Percentiles rank a stretch among this genome's conserved stretches.
Evolutionary conservation across 208 protist genomes (phyloP).

Genomic region (Leptomonas seymouri): DNA sequence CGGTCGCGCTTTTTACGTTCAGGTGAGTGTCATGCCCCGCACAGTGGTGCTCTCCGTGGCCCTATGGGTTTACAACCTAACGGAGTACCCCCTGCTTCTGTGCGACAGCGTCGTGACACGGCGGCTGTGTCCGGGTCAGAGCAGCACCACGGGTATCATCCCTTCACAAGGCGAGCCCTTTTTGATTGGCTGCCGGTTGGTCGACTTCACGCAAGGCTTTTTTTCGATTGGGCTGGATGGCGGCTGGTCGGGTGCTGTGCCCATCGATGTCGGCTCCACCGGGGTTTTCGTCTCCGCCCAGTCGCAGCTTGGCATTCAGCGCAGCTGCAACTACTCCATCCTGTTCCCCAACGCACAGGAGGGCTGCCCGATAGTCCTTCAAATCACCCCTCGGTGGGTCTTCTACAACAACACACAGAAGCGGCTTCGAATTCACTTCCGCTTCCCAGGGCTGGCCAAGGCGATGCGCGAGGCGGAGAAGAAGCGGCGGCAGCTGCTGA

Average conservation of each 20-base stretch:
- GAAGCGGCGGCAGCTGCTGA: conserved; percentile 26
- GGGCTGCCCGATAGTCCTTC: conserved; percentile 61
- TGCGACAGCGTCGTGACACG: conserved; percentile 52
- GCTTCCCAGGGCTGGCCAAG: conserved; percentile 40
- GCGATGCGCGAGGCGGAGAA: conserved; percentile 30
- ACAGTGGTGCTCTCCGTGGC: conserved; percentile 75
- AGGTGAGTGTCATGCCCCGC: conserved; percentile 65
- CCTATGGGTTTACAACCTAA: conserved; percentile 83
- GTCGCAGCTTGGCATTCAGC: conserved; percentile 40
- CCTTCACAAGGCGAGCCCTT: conserved; percentile 80
- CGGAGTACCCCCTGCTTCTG: conserved; percentile 75
- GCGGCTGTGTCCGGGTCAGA: conserved; percentile 59
- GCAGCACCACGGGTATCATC: conserved; percentile 62
- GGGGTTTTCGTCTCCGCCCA: conserved; percentile 64
- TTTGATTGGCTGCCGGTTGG: conserved; percentile 60
- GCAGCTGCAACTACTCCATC: conserved; percentile 83
- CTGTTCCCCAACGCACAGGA: conserved; percentile 74
- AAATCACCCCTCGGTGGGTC: conserved; percentile 80
- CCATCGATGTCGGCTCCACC: conserved; percentile 61
- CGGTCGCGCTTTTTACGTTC: conserved; percentile 67
- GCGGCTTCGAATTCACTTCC: conserved; percentile 62
- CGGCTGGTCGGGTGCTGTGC: conserved; percentile 59
- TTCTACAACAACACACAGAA: conserved; percentile 74
- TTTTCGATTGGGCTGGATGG: conserved; percentile 73
- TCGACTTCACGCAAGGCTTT: conserved; percentile 58